Conservation (phyloP, 345 rosid species). For the Eucalyptus victrix region DNA sequence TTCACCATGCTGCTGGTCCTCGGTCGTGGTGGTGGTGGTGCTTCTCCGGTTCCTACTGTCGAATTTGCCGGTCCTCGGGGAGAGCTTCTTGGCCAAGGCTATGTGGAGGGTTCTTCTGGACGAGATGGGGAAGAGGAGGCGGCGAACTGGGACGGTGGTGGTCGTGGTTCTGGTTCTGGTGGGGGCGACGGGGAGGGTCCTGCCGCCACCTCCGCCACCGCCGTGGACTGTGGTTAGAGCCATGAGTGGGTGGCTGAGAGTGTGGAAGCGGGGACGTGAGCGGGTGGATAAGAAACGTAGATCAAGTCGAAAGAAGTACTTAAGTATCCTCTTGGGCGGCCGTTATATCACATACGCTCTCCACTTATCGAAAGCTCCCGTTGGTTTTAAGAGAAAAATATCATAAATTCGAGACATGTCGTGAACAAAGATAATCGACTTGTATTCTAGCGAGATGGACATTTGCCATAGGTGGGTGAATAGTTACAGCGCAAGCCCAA, state of each 20-base stretch:
- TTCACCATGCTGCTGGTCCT: slow-evolving; percentile 17
- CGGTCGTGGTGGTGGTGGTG: slow-evolving; percentile 15
- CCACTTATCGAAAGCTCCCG: neutral
- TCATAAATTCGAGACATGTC: neutral
- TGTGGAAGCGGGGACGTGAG: neutral
- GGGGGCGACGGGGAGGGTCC: slow-evolving; percentile 14
- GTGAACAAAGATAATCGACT: neutral
- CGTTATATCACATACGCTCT: neutral
- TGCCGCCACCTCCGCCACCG: slow-evolving; percentile 12
- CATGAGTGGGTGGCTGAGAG: slow-evolving; percentile 4
- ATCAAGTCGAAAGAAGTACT: neutral
- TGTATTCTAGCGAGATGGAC: neutral
- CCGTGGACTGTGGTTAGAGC: slow-evolving; percentile 34
- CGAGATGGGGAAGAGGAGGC: slow-evolving; percentile 3
- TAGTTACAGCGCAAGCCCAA: neutral
- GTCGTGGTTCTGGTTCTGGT: neutral
- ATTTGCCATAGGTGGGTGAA: neutral
- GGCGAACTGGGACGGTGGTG: slow-evolving; percentile 1
- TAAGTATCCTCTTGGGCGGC: neutral
- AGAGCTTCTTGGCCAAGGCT: slow-evolving; percentile 46
- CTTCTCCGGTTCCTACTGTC: slow-evolving; percentile 49
- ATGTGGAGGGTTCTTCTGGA: slow-evolving; percentile 17
- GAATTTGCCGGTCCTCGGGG: slow-evolving; percentile 57
- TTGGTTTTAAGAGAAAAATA: neutral
- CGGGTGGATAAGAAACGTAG: neutral